Evolutionary conservation across 1,284 basidiomycete species (phyloP).

Genomic region (Clitocybe nebularis): DNA sequence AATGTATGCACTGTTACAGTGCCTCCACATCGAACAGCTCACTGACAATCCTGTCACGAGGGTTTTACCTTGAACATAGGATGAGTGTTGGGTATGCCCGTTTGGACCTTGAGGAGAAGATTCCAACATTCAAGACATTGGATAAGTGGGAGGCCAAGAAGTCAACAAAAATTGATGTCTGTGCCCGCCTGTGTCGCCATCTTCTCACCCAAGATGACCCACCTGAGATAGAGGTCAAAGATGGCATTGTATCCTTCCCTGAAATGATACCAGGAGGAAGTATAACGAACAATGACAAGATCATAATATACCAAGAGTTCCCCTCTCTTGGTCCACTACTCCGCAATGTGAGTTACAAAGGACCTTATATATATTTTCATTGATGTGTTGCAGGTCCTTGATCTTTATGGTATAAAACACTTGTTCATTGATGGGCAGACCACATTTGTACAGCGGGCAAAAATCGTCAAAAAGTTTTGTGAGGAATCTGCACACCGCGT

Average conservation of each 20-base stretch:
- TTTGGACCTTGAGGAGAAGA: constrained; percentile 6
- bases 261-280: not conserved
- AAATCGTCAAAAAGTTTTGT: constrained; percentile 8
- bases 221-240: constrained; percentile 3
- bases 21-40: not conserved
- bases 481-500: constrained; percentile 6
- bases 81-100: constrained; percentile 15
- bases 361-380: not conserved
- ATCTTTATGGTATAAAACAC: constrained; percentile 4
- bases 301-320: constrained; percentile 21
- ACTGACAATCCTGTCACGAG: constrained; percentile 3
- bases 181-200: constrained; percentile 10
- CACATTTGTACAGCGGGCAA: constrained; percentile 1
- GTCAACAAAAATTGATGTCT: constrained; percentile 20
- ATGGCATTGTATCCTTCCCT: constrained; percentile 8
- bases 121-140: constrained; percentile 16
- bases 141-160: constrained; percentile 18
- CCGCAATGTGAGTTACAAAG: constrained; percentile 14
- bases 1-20: constrained; percentile 8
- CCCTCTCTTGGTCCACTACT: constrained; percentile 15
- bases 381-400: constrained; percentile 1
- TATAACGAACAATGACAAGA: not conserved
- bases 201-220: constrained; percentile 15
- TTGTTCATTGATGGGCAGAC: constrained; percentile 5
- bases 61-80: constrained; percentile 19